Conservation (phyloP, 1,284 basidiomycete species). For the Rhodofomes roseus region DNA sequence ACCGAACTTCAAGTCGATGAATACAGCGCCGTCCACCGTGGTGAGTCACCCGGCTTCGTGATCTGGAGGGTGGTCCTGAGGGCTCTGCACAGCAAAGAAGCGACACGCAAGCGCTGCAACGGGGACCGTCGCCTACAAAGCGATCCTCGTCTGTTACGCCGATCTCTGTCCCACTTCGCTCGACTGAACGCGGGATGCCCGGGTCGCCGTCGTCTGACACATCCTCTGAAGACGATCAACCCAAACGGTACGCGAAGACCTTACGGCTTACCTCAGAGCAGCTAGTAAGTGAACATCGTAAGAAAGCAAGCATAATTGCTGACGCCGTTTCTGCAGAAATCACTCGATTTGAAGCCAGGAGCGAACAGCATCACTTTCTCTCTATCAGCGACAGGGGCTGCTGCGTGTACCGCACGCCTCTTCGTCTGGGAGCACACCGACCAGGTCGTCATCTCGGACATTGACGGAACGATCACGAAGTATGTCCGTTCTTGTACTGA, state of each 20-base stretch:
- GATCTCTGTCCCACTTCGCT: constrained; percentile 7
- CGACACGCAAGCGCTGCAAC: background rate
- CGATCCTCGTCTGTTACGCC: constrained; percentile 16
- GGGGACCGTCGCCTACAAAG: constrained; percentile 2
- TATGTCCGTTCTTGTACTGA: constrained; percentile 33
- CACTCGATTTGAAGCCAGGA: constrained; percentile 82
- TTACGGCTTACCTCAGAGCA: constrained; percentile 84
- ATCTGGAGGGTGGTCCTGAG: background rate
- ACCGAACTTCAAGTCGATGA: constrained; percentile 21
- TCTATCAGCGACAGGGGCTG: constrained; percentile 83
- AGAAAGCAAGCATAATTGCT: no score
- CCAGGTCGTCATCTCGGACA: constrained; percentile 93
- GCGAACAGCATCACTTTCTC: constrained; percentile 94
- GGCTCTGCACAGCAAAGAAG: background rate
- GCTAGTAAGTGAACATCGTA: constrained; percentile 43
- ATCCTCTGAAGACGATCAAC: constrained; percentile 14
- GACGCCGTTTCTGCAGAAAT: constrained; percentile 56
- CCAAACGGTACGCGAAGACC: constrained; percentile 86
- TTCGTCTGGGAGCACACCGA: constrained; percentile 95
- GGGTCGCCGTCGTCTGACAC: background rate
- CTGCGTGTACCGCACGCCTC: constrained; percentile 89
- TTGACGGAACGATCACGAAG: constrained; percentile 99
- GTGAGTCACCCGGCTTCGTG: constrained; percentile 10
- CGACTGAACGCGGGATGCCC: background rate
- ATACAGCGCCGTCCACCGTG: constrained; percentile 18